Base-by-base conservation (phyloP, 495 filamentous ascomycete species). In the Hyaloscypha bicolor region DNA sequence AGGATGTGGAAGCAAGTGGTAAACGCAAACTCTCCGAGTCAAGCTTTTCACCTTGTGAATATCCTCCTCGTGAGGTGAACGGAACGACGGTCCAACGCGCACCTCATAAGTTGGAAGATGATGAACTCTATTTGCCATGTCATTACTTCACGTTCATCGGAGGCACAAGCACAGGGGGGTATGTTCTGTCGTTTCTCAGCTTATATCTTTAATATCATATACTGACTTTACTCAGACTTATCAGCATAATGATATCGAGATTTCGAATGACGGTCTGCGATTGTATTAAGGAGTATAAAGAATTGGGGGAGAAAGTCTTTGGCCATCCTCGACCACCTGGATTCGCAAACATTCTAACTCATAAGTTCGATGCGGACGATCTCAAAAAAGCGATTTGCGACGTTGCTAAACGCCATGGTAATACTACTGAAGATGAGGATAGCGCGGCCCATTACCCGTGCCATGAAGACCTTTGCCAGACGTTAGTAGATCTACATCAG, bases 241-340 rank as follows among this genome's bases (percentile, higher is more conserved):
- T 56, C 9, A 56, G 53, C 53, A 56, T 56, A 12, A 56, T 56
- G 53, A 6, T 56, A 9, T 56, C 53, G 4, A 6, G 53, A 6
- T 56, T 56, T 56, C 53, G 53, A 29, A 56, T 56, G 53, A 9
- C 53, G 22, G 53, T 56, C 6, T 25, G 2, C 30, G 53, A 56
- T 56, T 56, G 53, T 32, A 56, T 56, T 56, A n/a, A 29, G 9
- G 53, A 56, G 53, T 56, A 56, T n/a, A 56, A 56, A 32, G 25
- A 9, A 1, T 16, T 56, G 53, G 53, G 53, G 22, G 53, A 16
- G 25, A 56, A 29, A 32, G 53, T 56, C 25, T 56, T 56, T n/a
- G 53, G 19, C 19, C 53, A 56, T 56, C 53, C 53, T 6, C 53
- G 53, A 8, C 22, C 16, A 48, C 42, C 16, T 11, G 42, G 8